Evolutionary conservation across 495 filamentous ascomycete genomes (phyloP).

Genomic region (Aspergillus ellipticus): DNA sequence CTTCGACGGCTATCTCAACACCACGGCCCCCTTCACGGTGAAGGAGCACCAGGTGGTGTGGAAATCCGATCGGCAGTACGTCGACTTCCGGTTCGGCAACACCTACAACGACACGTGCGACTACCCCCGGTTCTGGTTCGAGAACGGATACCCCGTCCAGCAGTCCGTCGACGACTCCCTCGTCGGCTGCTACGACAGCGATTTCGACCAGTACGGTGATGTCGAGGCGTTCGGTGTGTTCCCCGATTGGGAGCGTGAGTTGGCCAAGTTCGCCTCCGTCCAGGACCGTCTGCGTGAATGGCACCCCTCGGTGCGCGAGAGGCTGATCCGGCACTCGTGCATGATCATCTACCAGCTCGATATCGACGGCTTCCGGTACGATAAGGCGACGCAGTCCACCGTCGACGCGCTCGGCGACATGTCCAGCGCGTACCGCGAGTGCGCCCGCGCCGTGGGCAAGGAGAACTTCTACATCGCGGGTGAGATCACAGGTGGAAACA

Average conservation of each 20-base stretch:
- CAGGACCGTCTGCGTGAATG: constrained; percentile 73
- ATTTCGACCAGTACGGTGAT: constrained; percentile 69
- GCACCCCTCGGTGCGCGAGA: constrained; percentile 54
- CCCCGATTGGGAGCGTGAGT: constrained; percentile 62
- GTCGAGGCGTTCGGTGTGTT: constrained; percentile 68
- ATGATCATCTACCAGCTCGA: constrained; percentile 59
- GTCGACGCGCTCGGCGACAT: constrained; percentile 59
- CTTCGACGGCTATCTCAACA: constrained; percentile 63
- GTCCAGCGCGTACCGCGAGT: constrained; percentile 49
- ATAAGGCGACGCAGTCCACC: constrained; percentile 64
- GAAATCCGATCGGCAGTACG: constrained; percentile 55
- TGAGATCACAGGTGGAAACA: constrained; percentile 62
- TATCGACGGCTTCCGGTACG: constrained; percentile 66
- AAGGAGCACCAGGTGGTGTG: constrained; percentile 56
- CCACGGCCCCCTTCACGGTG: constrained; percentile 54
- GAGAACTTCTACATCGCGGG: constrained; percentile 62
- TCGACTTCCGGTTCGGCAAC: constrained; percentile 59
- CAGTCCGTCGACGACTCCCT: constrained; percentile 38
- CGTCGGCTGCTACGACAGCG: constrained; percentile 61
- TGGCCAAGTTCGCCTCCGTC: constrained; percentile 71
- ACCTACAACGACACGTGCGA: constrained; percentile 53
- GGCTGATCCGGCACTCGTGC: constrained; percentile 63
- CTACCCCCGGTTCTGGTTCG: constrained; percentile 65
- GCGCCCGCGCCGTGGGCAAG: constrained; percentile 53
- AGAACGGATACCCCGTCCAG: constrained; percentile 52